phyloP scores from a whole-genome alignment of 2,329 filamentous ascomycete species.

The Sporothrix protearum region DNA sequence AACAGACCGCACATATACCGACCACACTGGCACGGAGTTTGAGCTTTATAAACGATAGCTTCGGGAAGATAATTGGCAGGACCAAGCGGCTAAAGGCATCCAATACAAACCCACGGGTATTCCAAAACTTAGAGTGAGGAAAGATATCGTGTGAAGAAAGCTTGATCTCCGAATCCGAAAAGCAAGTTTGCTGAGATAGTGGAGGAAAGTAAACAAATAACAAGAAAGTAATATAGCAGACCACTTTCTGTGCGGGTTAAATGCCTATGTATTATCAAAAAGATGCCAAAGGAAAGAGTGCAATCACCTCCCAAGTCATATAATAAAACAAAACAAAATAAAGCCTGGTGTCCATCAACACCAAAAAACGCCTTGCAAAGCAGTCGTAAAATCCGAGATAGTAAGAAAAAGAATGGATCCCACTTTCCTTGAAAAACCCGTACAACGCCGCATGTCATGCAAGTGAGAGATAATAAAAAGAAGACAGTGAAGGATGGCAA shows the following conservation, averaged over 20 bases:
- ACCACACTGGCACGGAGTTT: not conserved
- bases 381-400: slow-evolving; percentile 1
- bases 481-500: not conserved
- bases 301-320: slow-evolving; percentile 14
- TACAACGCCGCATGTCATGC: slow-evolving; percentile 19
- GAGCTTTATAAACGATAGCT: not conserved
- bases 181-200: not conserved
- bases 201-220: not conserved
- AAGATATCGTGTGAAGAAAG: not conserved
- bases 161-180: not conserved
- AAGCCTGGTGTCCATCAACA: not conserved
- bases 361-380: slow-evolving; percentile 17
- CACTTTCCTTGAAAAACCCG: slow-evolving; percentile 1
- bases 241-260: not conserved
- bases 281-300: not conserved
- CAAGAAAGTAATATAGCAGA: not conserved
- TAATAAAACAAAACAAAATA: not conserved
- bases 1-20: not conserved
- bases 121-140: not conserved
- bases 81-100: not conserved
- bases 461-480: not conserved
- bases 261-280: not conserved
- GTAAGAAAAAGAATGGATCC: not conserved
- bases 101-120: slow-evolving; percentile 1
- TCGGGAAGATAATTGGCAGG: not conserved